A percentile compares a stretch with the other conserved stretches of the same genome.
phyloP scores from a whole-genome alignment of 352 stramenopile species.

The Phytophthora podocarpi region DNA sequence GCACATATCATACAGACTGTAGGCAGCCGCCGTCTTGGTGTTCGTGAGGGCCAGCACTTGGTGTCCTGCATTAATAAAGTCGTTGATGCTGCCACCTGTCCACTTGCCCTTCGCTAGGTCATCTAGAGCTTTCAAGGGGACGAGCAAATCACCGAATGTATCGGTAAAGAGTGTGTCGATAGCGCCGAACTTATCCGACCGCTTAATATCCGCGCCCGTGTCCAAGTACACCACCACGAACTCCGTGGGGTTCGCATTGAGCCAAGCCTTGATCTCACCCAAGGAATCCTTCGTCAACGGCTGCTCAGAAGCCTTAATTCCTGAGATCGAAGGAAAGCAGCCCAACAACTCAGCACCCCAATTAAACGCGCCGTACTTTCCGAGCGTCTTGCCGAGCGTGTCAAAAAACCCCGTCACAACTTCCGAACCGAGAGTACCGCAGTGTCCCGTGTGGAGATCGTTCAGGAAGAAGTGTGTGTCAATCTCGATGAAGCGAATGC shows the following conservation, averaged over 20 bases:
- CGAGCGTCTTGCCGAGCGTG: slow-evolving; percentile 43
- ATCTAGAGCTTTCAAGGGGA: slow-evolving; percentile 43
- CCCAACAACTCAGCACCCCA: slow-evolving; percentile 60
- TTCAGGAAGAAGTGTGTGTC: slow-evolving; percentile 37
- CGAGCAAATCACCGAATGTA: slow-evolving; percentile 53
- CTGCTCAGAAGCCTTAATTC: slow-evolving; percentile 64
- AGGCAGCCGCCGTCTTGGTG: slow-evolving; percentile 40
- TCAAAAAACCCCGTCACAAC: slow-evolving; percentile 40
- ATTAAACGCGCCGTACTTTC: slow-evolving; percentile 45
- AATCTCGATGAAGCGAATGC: slow-evolving; percentile 66
- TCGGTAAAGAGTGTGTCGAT: slow-evolving; percentile 50
- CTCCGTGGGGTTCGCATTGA: slow-evolving; percentile 50
- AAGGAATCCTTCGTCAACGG: slow-evolving; percentile 39
- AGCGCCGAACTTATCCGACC: slow-evolving; percentile 33
- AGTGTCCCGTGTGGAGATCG: slow-evolving; percentile 64
- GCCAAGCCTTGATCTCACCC: slow-evolving; percentile 56
- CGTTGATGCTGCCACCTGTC: slow-evolving; percentile 43
- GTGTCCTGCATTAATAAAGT: slow-evolving; percentile 46
- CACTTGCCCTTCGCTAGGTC: slow-evolving; percentile 41
- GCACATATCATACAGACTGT: slow-evolving; percentile 47
- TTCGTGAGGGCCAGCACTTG: slow-evolving; percentile 54
- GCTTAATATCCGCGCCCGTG: slow-evolving; percentile 46
- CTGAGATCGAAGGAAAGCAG: slow-evolving; percentile 66
- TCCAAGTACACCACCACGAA: slow-evolving; percentile 69
- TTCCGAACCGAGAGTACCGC: slow-evolving; percentile 44